Percentiles rank a stretch among this genome's conserved stretches.
phyloP scores from a whole-genome alignment of 306 rosid genomes.

The Betula pendula region DNA sequence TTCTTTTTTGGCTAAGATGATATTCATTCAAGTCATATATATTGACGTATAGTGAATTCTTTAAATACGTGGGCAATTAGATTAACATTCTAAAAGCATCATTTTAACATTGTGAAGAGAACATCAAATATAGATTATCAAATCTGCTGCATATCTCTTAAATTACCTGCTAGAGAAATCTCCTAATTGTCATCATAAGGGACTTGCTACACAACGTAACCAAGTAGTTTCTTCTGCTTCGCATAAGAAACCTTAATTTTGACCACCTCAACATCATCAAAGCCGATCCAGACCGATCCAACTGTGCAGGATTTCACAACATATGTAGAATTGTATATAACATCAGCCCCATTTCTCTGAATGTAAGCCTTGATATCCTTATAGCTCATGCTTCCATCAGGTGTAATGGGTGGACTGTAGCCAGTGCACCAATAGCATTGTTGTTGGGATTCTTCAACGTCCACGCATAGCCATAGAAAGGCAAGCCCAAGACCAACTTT shows the following conservation, averaged over 20 bases:
- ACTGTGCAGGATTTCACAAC: conserved; percentile 28
- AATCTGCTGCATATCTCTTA: background rate
- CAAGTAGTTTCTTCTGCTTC: conserved; percentile 32
- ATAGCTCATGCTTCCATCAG: conserved; percentile 20
- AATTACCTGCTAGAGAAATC: conserved; percentile 34
- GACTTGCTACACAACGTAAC: conserved; percentile 37
- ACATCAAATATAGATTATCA: too few species aligned
- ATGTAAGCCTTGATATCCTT: conserved; percentile 17
- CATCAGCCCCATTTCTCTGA: background rate
- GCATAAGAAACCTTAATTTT: conserved; percentile 40
- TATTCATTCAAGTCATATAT: background rate
- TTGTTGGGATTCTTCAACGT: conserved; percentile 28
- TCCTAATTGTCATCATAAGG: conserved; percentile 38
- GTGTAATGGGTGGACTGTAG: conserved; percentile 30
- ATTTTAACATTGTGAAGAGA: too few species aligned
- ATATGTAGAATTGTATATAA: conserved; percentile 30
- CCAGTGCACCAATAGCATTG: conserved; percentile 31
- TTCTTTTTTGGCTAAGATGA: background rate
- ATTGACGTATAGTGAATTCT: too few species aligned
- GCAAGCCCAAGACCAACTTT: conserved; percentile 47
- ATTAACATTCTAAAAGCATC: too few species aligned
- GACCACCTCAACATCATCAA: conserved; percentile 37
- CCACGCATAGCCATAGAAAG: conserved; percentile 59
- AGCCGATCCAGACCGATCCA: conserved; percentile 40
- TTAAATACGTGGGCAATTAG: too few species aligned